Evolutionary conservation across 2,329 filamentous ascomycete species (phyloP).

Genomic region (Scytalidium lignicola): DNA sequence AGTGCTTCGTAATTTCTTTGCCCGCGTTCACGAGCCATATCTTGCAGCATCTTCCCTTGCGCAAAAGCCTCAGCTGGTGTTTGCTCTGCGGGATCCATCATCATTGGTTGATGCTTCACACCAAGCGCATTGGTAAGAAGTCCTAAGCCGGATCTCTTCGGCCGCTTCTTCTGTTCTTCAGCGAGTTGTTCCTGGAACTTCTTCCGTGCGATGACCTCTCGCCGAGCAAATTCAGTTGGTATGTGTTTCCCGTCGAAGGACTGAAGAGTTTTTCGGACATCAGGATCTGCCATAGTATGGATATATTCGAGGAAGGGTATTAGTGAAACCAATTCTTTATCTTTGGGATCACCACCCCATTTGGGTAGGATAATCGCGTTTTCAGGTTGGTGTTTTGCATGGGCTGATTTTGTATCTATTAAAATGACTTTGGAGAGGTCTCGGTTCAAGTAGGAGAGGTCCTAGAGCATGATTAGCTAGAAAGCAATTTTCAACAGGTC

Average conservation of each 20-base stretch:
- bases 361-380: conserved; percentile 90
- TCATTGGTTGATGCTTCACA: conserved; percentile 66
- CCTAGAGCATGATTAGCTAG: conserved; percentile 45
- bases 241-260: conserved; percentile 88
- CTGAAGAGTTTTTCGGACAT: conserved; percentile 80
- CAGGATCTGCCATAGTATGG: conserved; percentile 84
- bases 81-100: conserved; percentile 55
- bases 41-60: conserved; percentile 95
- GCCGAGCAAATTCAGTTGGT: conserved; percentile 80
- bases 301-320: conserved; percentile 98
- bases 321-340: conserved; percentile 80
- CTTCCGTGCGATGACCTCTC: conserved; percentile 79
- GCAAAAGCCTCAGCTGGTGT: conserved; percentile 71
- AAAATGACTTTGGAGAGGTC: conserved; percentile 94
- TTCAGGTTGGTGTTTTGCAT: conserved; percentile 88
- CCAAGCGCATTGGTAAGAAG: conserved; percentile 70
- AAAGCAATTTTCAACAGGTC: neutral
- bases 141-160: conserved; percentile 58
- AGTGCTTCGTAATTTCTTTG: conserved; percentile 85
- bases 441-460: conserved; percentile 95
- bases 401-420: conserved; percentile 77
- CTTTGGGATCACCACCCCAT: conserved; percentile 79
- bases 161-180: conserved; percentile 59
- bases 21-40: conserved; percentile 87
- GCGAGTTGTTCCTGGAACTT: conserved; percentile 77